phyloP scores from a whole-genome alignment of 768 basidiomycete genomes.

The Leccinum variicolor region DNA sequence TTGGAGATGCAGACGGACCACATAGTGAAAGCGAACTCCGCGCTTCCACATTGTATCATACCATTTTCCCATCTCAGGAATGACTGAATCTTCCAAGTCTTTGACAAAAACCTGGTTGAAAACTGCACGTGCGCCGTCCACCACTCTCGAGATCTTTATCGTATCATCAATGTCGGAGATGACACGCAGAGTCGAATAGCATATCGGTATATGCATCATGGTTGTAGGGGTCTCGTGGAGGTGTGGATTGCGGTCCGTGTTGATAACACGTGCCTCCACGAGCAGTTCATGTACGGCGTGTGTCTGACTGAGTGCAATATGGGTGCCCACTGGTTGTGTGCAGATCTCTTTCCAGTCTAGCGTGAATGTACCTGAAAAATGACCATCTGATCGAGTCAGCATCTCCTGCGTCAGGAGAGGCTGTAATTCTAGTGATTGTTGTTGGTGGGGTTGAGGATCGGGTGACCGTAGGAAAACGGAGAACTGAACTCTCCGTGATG shows the following conservation, averaged over 20 bases:
- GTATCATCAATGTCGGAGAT: slow-evolving; percentile 97
- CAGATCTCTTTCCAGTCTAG: slow-evolving; percentile 71
- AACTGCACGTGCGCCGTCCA: slow-evolving; percentile 72
- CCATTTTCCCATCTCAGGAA: slow-evolving; percentile 83
- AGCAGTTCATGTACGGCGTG: slow-evolving; percentile 45
- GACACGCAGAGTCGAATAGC: slow-evolving; percentile 65
- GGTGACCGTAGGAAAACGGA: slow-evolving; percentile 47
- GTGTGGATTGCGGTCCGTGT: slow-evolving; percentile 37
- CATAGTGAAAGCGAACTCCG: slow-evolving; percentile 85
- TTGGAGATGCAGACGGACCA: slow-evolving; percentile 49
- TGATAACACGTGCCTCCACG: slow-evolving; percentile 46
- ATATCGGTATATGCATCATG: slow-evolving; percentile 44
- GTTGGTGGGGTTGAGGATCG: slow-evolving; percentile 24
- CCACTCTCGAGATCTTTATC: slow-evolving; percentile 62
- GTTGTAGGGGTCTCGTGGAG: slow-evolving; percentile 33
- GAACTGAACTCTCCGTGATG: slow-evolving; percentile 59
- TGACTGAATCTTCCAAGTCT: slow-evolving; percentile 71
- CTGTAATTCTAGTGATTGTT: slow-evolving; percentile 29
- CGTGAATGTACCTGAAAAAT: slow-evolving; percentile 61
- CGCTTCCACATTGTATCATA: slow-evolving; percentile 62
- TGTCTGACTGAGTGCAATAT: slow-evolving; percentile 55
- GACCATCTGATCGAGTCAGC: slow-evolving; percentile 65
- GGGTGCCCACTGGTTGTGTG: slow-evolving; percentile 53
- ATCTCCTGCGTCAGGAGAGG: slow-evolving; percentile 52
- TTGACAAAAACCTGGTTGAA: slow-evolving; percentile 93